Evolutionary conservation across 2,329 filamentous ascomycete genomes (phyloP).

Genomic region (Claviceps cyperi): DNA sequence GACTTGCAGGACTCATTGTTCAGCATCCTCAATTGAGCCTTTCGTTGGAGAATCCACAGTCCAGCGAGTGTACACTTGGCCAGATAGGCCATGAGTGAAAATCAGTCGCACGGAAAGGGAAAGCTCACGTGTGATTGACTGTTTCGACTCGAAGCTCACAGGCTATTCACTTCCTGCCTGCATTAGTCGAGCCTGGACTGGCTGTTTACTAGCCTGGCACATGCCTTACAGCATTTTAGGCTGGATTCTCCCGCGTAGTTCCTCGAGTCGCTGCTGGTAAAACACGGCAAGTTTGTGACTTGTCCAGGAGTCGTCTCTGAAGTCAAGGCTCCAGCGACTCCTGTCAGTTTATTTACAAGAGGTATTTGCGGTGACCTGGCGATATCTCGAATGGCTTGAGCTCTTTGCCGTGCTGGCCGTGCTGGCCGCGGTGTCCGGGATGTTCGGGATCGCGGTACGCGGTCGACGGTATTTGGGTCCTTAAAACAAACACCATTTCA

Average conservation of each 20-base stretch:
- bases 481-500: constrained; percentile 3
- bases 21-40: not conserved
- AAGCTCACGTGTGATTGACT: not conserved
- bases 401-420: not conserved
- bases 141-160: not conserved
- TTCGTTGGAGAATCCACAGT: not conserved
- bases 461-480: constrained; percentile 2
- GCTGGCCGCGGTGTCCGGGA: not conserved
- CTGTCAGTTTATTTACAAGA: constrained; percentile 1
- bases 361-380: not conserved
- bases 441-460: not conserved
- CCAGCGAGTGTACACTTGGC: not conserved
- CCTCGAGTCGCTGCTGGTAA: constrained; percentile 4
- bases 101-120: not conserved
- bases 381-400: not conserved
- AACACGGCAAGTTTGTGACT: constrained; percentile 1
- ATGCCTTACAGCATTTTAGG: not conserved
- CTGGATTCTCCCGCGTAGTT: not conserved
- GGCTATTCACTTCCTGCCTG: constrained; percentile 1
- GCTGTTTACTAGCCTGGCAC: not conserved
- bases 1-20: not conserved
- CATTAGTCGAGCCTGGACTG: constrained; percentile 1
- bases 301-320: constrained; percentile 4
- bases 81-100: not conserved
- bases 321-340: constrained; percentile 7